Base-by-base conservation (phyloP, 169 alveolate species). In the Theileria luwenshuni region DNA sequence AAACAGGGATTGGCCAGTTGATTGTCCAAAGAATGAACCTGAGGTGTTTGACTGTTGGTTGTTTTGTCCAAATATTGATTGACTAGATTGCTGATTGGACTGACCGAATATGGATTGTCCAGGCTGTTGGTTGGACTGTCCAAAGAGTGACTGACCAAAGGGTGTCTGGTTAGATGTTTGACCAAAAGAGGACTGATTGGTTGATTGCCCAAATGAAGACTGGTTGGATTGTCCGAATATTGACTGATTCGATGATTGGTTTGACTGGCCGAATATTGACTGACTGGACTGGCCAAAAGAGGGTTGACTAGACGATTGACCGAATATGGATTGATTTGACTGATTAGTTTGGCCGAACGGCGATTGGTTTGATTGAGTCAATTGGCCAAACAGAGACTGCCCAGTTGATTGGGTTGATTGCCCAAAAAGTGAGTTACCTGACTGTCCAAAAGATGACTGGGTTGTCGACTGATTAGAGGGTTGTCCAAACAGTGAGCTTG, bases 181-280 rank as follows among this genome's bases (percentile, higher is more conserved):
- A 51, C 61, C 61, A 1, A 15, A 25, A 51, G 1, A 2, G 28
- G 51, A 51, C 23, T 51, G 3, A 51, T 1, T 51, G 27, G 7
- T 51, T n/a, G n/a, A n/a, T 51, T 51, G 61, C 8, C 61, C 61
- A 51, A 51, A 51, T 27, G 48, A 23, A 15, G 69, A 60, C 0
- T 60, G 69, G 27, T 60, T 32, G 30, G 69, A 51, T 51, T 51
- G 61, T 51, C 61, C 61, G 61, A 51, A 51, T 51, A 51, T 12
- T 51, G 61, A 51, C 17, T 30, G 61, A 6, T 51, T 51, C 6
- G 61, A n/a, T 51, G n/a, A n/a, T n/a, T n/a, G 0, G 45, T 10
- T 38, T 38, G 45, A 38, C 17, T 5, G 45, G 45, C 45, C n/a
- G n/a, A n/a, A n/a, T n/a, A n/a, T n/a, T n/a, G n/a, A n/a, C n/a